Percentiles rank a stretch among this genome's conserved stretches.
Conservation (phyloP, 176 grass and related monocot genomes). For the Carex myosuroides region DNA sequence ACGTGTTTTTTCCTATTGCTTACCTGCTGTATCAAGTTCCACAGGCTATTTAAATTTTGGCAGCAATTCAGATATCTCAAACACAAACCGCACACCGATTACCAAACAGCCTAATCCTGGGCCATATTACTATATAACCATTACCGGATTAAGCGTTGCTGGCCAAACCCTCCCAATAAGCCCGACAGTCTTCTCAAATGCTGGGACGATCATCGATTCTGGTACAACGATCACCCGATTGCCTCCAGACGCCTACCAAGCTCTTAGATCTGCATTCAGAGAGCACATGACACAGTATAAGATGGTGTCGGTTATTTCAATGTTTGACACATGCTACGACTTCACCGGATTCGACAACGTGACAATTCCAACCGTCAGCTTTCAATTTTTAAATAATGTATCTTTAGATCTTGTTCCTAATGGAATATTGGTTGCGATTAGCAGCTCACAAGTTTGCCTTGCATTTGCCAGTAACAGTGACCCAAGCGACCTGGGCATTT, state of each 20-base stretch:
- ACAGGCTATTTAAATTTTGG: no score
- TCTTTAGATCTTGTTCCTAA: constrained; percentile 8
- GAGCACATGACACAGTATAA: constrained; percentile 26
- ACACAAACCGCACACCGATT: constrained; percentile 20
- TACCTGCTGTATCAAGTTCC: no score
- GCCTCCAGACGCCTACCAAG: constrained; percentile 21
- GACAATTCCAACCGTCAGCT: neutral
- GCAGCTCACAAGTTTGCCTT: neutral
- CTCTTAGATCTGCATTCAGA: constrained; percentile 23
- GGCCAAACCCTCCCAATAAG: neutral
- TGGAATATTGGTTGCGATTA: neutral
- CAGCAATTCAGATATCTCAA: neutral
- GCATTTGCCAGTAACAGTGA: neutral
- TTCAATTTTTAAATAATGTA: constrained; percentile 22
- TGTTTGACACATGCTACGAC: constrained; percentile 41
- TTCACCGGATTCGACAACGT: constrained; percentile 21
- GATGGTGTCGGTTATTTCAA: neutral
- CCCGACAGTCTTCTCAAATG: neutral
- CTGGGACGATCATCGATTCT: constrained; percentile 29
- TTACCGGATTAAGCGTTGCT: constrained; percentile 25
- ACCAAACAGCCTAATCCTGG: no score
- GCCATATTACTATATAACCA: neutral
- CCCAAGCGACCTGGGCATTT: neutral
- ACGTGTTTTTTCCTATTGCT: no score
- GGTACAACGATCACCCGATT: constrained; percentile 40